A percentile compares a stretch with the other conserved stretches of the same genome.
These are phyloP conservation scores for Tetracentron sinense DNA, from an alignment of 164 flowering plant species.

Conservation along the genomic window DNA sequence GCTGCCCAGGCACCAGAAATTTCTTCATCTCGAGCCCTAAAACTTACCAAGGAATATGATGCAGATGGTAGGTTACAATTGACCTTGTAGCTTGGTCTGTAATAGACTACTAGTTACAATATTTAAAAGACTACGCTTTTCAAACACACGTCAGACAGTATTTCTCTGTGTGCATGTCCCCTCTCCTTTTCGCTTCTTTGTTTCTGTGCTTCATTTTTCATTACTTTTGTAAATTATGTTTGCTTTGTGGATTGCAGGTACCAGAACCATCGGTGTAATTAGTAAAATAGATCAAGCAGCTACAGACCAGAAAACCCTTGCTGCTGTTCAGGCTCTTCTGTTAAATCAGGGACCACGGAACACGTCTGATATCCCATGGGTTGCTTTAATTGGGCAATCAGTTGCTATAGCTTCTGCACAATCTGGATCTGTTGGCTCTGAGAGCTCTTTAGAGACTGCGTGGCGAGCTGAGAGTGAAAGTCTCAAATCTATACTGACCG, in stretches of 20 bases:
- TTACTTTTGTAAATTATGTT: neutral
- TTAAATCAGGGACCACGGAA: constrained; percentile 64
- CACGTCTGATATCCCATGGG: constrained; percentile 72
- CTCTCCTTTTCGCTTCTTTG: neutral
- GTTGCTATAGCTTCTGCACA: constrained; percentile 70
- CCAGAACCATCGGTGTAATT: constrained; percentile 71
- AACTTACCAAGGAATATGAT: constrained; percentile 65
- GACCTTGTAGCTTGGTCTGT: neutral
- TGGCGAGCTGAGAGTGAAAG: constrained; percentile 81
- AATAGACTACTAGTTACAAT: neutral
- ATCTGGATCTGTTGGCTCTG: constrained; percentile 57
- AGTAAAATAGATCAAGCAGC: constrained; percentile 78
- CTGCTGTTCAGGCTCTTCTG: constrained; percentile 75
- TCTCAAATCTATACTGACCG: constrained; percentile 59
- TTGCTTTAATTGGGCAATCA: constrained; percentile 75
- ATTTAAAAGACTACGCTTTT: neutral
- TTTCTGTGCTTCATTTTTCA: neutral
- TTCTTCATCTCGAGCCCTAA: constrained; percentile 57
- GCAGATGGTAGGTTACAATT: constrained; percentile 39
- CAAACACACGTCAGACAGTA: neutral
- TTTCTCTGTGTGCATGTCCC: neutral
- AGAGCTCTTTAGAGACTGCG: constrained; percentile 69
- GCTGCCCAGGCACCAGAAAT: constrained; percentile 75
- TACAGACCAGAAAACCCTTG: constrained; percentile 57
- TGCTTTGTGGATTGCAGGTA: constrained; percentile 32